Conservation (phyloP, 1,284 basidiomycete species). For the Wallemia mellicola region DNA sequence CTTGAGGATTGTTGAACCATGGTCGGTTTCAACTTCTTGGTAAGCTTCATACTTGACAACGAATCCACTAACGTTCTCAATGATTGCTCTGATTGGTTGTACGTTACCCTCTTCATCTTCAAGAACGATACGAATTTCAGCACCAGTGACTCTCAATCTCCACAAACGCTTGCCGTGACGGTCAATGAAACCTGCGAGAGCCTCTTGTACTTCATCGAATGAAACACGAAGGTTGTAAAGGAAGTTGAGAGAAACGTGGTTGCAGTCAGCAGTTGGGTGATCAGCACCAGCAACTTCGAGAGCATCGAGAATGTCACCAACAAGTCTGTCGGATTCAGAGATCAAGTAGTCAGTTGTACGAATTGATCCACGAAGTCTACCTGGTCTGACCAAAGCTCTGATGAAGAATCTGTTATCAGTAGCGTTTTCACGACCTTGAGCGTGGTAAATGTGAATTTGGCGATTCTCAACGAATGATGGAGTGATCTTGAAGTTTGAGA, state of each 20-base stretch:
- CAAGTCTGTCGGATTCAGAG: conserved; percentile 85
- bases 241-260: conserved; percentile 94
- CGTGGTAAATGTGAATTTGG: conserved; percentile 91
- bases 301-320: conserved; percentile 77
- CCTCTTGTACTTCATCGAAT: conserved; percentile 83
- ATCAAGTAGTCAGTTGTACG: conserved; percentile 86
- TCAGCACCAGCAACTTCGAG: conserved; percentile 70
- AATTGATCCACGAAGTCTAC: conserved; percentile 67
- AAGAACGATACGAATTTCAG: conserved; percentile 82
- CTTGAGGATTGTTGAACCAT: conserved; percentile 74
- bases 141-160: conserved; percentile 89
- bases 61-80: conserved; percentile 95
- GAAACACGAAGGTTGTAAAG: conserved; percentile 84
- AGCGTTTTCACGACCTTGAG: conserved; percentile 77
- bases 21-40: conserved; percentile 88
- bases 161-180: conserved; percentile 91
- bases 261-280: conserved; percentile 68
- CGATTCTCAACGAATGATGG: conserved; percentile 79
- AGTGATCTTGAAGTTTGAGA: conserved; percentile 87
- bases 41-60: conserved; percentile 98
- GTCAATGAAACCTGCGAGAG: conserved; percentile 90
- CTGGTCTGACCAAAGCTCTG: conserved; percentile 80
- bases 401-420: conserved; percentile 95
- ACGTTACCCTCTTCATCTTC: conserved; percentile 79
- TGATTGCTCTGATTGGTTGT: conserved; percentile 82